Percentiles rank a stretch among this genome's conserved stretches.
These are phyloP conservation scores for Zizania latifolia DNA, from an alignment of 176 grass and related monocot species.

Conservation along the genomic window DNA sequence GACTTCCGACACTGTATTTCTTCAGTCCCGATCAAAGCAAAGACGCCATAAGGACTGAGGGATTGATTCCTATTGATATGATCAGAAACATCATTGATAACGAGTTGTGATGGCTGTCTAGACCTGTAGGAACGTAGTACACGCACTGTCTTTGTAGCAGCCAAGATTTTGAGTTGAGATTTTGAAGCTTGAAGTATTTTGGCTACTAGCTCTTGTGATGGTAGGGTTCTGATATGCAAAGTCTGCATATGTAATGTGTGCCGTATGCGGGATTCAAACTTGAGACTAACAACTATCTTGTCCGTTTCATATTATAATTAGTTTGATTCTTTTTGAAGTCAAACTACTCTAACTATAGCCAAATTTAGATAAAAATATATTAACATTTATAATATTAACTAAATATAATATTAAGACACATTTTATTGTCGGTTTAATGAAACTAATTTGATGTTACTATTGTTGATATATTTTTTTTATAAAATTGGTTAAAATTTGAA, in stretches of 20 bases:
- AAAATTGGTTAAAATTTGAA: too few relatives aligned
- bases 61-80: slow-evolving; percentile 58
- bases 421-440: too few relatives aligned
- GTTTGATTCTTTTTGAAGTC: too few relatives aligned
- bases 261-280: not conserved
- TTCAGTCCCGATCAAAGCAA: slow-evolving; percentile 69
- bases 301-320: too few relatives aligned
- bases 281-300: too few relatives aligned
- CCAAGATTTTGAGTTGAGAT: not conserved
- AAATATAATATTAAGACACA: too few relatives aligned
- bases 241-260: not conserved
- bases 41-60: slow-evolving; percentile 67
- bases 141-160: not conserved
- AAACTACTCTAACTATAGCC: too few relatives aligned
- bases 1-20: slow-evolving; percentile 80
- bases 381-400: too few relatives aligned
- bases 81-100: slow-evolving; percentile 79
- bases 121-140: not conserved
- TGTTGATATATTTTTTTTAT: too few relatives aligned
- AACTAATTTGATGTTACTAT: too few relatives aligned
- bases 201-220: not conserved
- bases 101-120: slow-evolving; percentile 43
- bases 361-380: too few relatives aligned
- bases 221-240: not conserved
- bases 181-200: not conserved